Conservation (phyloP, 2,329 filamentous ascomycete genomes). For the Clarireedia paspali region DNA sequence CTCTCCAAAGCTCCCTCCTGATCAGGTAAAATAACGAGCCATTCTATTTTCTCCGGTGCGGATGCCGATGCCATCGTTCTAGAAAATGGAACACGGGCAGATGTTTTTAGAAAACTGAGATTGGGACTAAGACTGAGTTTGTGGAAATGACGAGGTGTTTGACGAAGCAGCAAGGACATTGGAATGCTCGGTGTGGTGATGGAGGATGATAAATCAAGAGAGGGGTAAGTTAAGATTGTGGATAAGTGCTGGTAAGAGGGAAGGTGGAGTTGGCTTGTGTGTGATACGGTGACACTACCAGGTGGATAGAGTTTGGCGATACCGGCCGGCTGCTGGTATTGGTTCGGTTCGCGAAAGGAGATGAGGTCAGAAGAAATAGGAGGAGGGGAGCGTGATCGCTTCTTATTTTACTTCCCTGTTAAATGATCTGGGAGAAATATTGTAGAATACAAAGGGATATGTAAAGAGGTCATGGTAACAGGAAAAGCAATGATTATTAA, state of each 20-base stretch:
- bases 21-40: conserved; percentile 63
- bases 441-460: no score
- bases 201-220: neutral
- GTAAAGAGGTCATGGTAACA: no score
- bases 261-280: neutral
- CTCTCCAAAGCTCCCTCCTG: conserved; percentile 52
- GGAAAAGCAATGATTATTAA: no score
- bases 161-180: neutral
- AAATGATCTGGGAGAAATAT: no score
- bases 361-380: no score
- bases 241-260: neutral
- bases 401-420: no score
- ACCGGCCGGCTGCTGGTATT: no score
- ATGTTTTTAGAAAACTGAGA: neutral
- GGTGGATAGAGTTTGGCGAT: no score
- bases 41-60: conserved; percentile 44
- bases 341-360: no score
- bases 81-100: neutral
- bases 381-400: no score
- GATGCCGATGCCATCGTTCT: conserved; percentile 9
- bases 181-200: neutral
- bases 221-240: no score
- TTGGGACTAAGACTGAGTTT: neutral
- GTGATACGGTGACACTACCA: neutral
- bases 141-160: neutral